Evolutionary conservation across 306 rosid genomes (phyloP).

Genomic region (Comarum palustre): DNA sequence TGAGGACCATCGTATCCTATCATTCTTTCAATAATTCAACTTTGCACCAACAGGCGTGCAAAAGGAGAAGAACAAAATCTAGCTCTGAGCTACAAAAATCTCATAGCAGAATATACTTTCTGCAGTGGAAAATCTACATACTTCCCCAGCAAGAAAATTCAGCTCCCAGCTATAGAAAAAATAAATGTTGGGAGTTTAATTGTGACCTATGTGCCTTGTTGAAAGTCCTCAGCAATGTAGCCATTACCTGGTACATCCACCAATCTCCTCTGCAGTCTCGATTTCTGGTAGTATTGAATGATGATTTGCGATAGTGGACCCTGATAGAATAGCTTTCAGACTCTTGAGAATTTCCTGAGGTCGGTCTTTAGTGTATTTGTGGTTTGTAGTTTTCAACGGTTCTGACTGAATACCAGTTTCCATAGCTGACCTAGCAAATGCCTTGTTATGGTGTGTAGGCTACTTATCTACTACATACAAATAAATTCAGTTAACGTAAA

Average conservation of each 20-base stretch:
- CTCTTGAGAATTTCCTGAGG: slow-evolving; percentile 43
- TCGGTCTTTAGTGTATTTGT: slow-evolving; percentile 19
- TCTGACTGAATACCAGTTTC: slow-evolving; percentile 30
- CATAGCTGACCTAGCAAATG: slow-evolving; percentile 29
- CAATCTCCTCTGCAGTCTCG: slow-evolving; percentile 55
- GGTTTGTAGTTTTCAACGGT: slow-evolving; percentile 25
- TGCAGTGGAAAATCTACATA: background rate
- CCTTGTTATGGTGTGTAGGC: slow-evolving; percentile 25
- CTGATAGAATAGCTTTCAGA: slow-evolving; percentile 43
- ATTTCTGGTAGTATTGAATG: slow-evolving; percentile 36
- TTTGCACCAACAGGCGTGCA: background rate
- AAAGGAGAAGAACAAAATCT: background rate
- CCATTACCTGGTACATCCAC: slow-evolving; percentile 37
- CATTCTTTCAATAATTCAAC: background rate
- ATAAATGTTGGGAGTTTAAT: slow-evolving; percentile 2
- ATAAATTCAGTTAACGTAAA: background rate
- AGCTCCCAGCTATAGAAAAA: slow-evolving; percentile 5
- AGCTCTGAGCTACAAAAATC: background rate
- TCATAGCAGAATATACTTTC: background rate
- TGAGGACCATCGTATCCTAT: slow-evolving; percentile 10
- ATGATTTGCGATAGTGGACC: slow-evolving; percentile 32
- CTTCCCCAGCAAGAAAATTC: slow-evolving; percentile 11
- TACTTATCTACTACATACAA: slow-evolving; percentile 30
- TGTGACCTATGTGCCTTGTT: slow-evolving; percentile 3
- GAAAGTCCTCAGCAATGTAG: slow-evolving; percentile 5